Evolutionary conservation across 2,329 filamentous ascomycete species (phyloP), one percentile per base, ranked within the genome.

Genomic region (Ophiostoma sp.): DNA sequence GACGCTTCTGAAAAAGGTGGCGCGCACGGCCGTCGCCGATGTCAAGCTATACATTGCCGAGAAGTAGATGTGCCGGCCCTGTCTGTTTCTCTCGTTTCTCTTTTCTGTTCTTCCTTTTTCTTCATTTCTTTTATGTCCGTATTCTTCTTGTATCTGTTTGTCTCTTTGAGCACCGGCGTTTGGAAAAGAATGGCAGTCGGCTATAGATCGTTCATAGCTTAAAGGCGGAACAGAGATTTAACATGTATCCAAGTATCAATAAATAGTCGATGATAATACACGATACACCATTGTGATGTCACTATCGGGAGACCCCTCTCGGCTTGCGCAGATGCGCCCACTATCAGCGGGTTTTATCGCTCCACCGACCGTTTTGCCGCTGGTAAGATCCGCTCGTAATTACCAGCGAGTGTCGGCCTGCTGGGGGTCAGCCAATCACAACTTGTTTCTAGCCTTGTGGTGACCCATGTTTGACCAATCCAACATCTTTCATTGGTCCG

Each of bases 1-100:
- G 79, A 85, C 84, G 5, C 81, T 95, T 73, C 78, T 99, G 77
- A 99, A 99, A 84, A 92, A 90, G 79, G 89, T 94, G 78, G 91
- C 92, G 2, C 84, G 93, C 74, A 85, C 88, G 55, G 92, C 88
- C 0, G 93, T 98, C 16, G 80, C 74, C 11, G 85, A 87, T 74
- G 84, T 85, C 16, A 69, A 66, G 67, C 64, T 44, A 18, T 49
- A 55, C 11, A 60, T 72, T 58, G 68, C 66, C 41, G 66, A 42
- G 40, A 5, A 27, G 45, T 27, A 44, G 64, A 9, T 9, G 8
- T 45, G 8, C 41, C 64, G 67, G 44, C 65, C 14, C 47, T 7
- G 9, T 11, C 45, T 27, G 3, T 65, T 47, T 47, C 8, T 47
- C 45, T 16, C 14, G 49, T 27, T 52, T 49, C 16, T 16, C 14